Percentiles rank a stretch among this genome's conserved stretches.
Evolutionary conservation across 208 protist genomes (phyloP).

Genomic region (Acanthamoeba triangularis): DNA sequence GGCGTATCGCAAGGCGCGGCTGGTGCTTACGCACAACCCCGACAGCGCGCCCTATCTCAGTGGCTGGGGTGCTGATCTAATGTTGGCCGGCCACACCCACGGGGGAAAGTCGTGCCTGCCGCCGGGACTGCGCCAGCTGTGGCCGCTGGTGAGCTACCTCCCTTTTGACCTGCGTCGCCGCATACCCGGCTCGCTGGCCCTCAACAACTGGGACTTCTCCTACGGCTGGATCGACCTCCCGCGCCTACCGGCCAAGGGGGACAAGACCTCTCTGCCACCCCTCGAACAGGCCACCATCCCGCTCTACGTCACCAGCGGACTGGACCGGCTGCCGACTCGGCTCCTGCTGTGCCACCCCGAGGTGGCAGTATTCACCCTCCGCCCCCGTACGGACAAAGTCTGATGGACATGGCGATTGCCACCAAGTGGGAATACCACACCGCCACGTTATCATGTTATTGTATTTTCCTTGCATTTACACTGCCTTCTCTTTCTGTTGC

Average conservation of each 20-base stretch:
- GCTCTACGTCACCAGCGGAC: slow-evolving; percentile 41
- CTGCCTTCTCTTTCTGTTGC: no score
- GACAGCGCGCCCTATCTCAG: slow-evolving; percentile 24
- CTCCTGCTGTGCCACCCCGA: slow-evolving; percentile 13
- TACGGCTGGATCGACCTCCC: not conserved
- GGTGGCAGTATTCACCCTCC: slow-evolving; percentile 43
- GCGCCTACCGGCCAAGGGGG: not conserved
- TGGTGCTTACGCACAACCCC: slow-evolving; percentile 24
- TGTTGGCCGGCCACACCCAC: slow-evolving; percentile 69
- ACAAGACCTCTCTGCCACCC: not conserved
- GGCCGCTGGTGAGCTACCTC: not conserved
- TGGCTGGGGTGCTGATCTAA: slow-evolving; percentile 56
- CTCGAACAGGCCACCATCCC: not conserved
- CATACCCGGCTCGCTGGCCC: not conserved
- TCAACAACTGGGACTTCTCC: slow-evolving; percentile 44
- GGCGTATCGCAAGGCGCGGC: not conserved
- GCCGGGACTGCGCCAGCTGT: not conserved
- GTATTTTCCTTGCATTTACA: no score
- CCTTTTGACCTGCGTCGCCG: not conserved
- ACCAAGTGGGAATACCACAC: no score
- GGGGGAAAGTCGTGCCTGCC: not conserved
- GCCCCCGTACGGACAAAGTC: not conserved
- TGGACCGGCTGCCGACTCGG: not conserved
- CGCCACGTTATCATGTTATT: no score
- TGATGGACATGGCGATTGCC: no score